These are phyloP conservation scores for Penicillium crustosum DNA, from an alignment of 2,329 filamentous ascomycete genomes.

Conservation along the genomic window DNA sequence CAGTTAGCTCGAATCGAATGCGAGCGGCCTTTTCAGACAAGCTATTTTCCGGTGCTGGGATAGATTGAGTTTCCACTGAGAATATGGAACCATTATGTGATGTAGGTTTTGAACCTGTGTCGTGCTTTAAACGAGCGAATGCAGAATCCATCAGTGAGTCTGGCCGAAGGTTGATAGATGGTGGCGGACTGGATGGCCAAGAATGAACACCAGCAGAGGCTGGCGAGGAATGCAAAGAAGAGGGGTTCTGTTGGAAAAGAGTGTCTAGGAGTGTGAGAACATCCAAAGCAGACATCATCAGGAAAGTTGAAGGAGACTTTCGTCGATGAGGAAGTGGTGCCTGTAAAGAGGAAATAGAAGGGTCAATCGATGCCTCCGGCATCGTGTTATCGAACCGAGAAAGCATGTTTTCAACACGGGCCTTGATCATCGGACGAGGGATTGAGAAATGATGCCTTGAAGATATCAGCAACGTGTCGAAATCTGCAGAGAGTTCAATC, in stretches of 20 bases:
- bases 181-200: conserved; percentile 21
- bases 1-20: conserved; percentile 44
- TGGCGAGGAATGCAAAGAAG: conserved; percentile 30
- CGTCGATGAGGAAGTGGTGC: conserved; percentile 53
- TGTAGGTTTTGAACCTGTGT: conserved; percentile 26
- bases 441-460: conserved; percentile 39
- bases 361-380: conserved; percentile 3
- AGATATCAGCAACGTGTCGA: conserved; percentile 3
- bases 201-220: conserved; percentile 28
- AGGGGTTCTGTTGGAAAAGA: conserved; percentile 62
- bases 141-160: conserved; percentile 32
- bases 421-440: conserved; percentile 34
- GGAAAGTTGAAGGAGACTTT: conserved; percentile 55
- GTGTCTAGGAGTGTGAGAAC: conserved; percentile 77
- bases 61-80: conserved; percentile 33
- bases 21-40: conserved; percentile 38
- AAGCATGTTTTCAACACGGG: conserved; percentile 42
- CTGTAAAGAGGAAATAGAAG: not conserved
- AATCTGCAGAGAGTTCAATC: conserved; percentile 31
- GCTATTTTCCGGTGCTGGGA: conserved; percentile 26
- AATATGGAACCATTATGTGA: conserved; percentile 31
- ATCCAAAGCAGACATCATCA: conserved; percentile 78
- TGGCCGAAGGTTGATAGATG: conserved; percentile 18
- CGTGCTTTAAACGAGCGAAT: conserved; percentile 34
- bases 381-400: conserved; percentile 25